phyloP scores from a whole-genome alignment of 306 rosid genomes.

The Senna siamea region DNA sequence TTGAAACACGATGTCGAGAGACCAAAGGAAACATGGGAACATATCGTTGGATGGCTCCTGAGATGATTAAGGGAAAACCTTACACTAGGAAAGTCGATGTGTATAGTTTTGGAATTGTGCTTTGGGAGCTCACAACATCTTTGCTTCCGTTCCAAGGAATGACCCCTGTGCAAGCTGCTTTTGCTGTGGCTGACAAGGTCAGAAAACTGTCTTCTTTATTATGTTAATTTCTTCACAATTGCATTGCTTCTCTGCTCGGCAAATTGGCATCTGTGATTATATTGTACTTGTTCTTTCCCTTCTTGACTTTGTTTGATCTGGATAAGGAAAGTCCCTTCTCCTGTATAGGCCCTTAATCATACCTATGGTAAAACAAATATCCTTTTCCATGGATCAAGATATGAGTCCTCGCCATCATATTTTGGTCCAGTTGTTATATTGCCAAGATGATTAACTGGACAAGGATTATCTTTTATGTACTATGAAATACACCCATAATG shows the following conservation, averaged over 20 bases:
- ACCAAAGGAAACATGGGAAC: slow-evolving; percentile 90
- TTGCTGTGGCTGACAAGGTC: slow-evolving; percentile 94
- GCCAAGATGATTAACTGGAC: slow-evolving; percentile 19
- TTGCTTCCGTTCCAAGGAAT: slow-evolving; percentile 91
- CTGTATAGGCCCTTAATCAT: not conserved
- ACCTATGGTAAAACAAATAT: not conserved
- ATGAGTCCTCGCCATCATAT: not conserved
- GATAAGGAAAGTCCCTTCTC: slow-evolving; percentile 9
- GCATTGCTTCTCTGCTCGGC: slow-evolving; percentile 4
- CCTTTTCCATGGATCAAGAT: not conserved
- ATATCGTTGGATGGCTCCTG: slow-evolving; percentile 96
- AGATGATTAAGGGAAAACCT: slow-evolving; percentile 85
- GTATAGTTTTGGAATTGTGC: slow-evolving; percentile 88
- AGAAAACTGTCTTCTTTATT: slow-evolving; percentile 29
- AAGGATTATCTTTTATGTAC: not conserved
- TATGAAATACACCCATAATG: not conserved
- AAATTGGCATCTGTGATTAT: not conserved
- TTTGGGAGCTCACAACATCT: slow-evolving; percentile 89
- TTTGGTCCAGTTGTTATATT: slow-evolving; percentile 21
- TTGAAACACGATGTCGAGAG: slow-evolving; percentile 75
- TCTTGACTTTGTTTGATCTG: slow-evolving; percentile 11
- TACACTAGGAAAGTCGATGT: slow-evolving; percentile 82
- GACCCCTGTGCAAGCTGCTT: slow-evolving; percentile 97
- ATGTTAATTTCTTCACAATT: not conserved
- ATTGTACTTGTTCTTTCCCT: slow-evolving; percentile 5